Evolutionary conservation across 805 yeast genomes (phyloP), one percentile per base, ranked within the genome.

Genomic region (Priceomyces melissophilus): DNA sequence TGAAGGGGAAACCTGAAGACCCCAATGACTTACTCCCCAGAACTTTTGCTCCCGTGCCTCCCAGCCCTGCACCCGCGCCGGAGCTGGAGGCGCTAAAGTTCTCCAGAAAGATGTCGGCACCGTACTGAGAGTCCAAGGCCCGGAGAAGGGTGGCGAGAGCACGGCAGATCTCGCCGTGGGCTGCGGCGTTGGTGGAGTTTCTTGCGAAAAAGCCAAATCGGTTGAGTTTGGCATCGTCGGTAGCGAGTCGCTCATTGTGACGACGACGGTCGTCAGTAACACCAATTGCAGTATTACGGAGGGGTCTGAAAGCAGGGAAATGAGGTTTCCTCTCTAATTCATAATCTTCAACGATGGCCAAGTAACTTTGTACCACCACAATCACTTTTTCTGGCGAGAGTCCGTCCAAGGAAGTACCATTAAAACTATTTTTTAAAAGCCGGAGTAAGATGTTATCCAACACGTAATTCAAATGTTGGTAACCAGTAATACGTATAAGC

Each of bases 401-500:
- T 33, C 70, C 73, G 37, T 91, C 97, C 31, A 84, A 54, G 1
- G 67, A 63, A 1, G 65, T 44, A 0, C 84, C 83, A 52, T 75
- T 79, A 52, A 81, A 82, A 4, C 84, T 73, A 1, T 71, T 60
- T 42, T 76, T 79, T 44, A 91, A 67, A 36, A 91, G 60, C 10
- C 89, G 91, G 31, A 84, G 64, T 10, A 93, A 62, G 3, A 86
- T 79, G 50, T 84, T 85, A 50, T 90, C 97, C 48, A 91, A 64
- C 0, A 87, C 77, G 53, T 84, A 84, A 53, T 84, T 89, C 44
- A 85, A 76, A 47, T 88, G 88, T 15, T 85, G 81, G 50, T 72
- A 84, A 0, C 96, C 96, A 31, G 86, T 75, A 1, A 85, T 77
- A 12, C 96, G 75, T n/a, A 89, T 67, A 11, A 86, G 70, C 48